These are phyloP conservation scores for Exophiala dermatitidis DNA, from an alignment of 2,329 filamentous ascomycete genomes.

Conservation along the genomic window DNA sequence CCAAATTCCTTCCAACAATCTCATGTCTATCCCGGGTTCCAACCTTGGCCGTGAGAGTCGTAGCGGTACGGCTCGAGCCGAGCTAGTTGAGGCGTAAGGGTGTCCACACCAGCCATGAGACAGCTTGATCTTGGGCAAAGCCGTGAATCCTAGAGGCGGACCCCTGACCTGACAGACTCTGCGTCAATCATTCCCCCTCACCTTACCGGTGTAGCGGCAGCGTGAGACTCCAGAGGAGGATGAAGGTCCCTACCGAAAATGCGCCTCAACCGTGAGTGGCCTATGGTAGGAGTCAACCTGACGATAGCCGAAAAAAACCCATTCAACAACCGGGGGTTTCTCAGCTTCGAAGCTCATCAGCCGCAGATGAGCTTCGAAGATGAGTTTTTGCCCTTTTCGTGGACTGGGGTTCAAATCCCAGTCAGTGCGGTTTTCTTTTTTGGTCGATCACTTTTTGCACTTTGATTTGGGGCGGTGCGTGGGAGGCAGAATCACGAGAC, in stretches of 20 bases:
- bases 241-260: not conserved
- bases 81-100: not conserved
- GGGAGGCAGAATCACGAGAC: too few species aligned
- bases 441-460: not conserved
- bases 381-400: not conserved
- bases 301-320: not conserved
- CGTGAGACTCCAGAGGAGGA: not conserved
- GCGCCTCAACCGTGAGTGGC: not conserved
- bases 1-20: not conserved
- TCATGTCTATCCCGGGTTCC: conserved; percentile 1
- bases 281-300: not conserved
- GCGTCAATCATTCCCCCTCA: not conserved
- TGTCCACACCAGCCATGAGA: conserved; percentile 1
- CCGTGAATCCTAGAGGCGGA: not conserved
- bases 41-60: not conserved
- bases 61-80: not conserved
- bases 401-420: not conserved
- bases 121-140: not conserved
- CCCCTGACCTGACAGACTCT: not conserved
- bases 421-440: not conserved
- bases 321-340: not conserved
- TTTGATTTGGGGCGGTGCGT: too few species aligned
- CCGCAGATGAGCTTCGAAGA: not conserved
- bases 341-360: not conserved
- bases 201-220: not conserved